These are phyloP conservation scores for Apodospora peruviana DNA, from an alignment of 495 filamentous ascomycete genomes.

Conservation along the genomic window DNA sequence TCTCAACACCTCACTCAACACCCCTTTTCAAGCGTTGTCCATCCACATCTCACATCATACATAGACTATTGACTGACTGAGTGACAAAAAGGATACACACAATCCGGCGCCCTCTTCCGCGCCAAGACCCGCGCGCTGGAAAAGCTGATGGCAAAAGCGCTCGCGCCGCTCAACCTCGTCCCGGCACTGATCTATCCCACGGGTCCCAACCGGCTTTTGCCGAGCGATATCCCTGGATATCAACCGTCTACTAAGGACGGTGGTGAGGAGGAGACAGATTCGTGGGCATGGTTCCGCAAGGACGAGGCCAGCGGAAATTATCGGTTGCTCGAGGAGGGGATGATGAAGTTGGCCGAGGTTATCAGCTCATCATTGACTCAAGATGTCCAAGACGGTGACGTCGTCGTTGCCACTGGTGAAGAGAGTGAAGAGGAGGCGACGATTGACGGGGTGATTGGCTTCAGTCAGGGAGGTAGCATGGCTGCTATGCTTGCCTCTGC, in stretches of 20 bases:
- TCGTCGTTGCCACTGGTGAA: not conserved
- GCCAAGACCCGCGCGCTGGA: conserved; percentile 83
- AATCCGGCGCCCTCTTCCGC: conserved; percentile 81
- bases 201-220: conserved; percentile 52
- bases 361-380: too few relatives aligned
- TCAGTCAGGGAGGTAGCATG: conserved; percentile 64
- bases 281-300: conserved; percentile 83
- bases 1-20: not conserved
- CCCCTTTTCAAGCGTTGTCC: too few relatives aligned
- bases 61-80: too few relatives aligned
- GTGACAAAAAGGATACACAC: conserved; percentile 80
- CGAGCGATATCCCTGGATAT: conserved; percentile 69
- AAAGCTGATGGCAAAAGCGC: conserved; percentile 70
- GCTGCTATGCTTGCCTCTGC: conserved; percentile 57
- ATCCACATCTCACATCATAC: too few relatives aligned
- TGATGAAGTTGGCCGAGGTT: conserved; percentile 51
- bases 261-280: conserved; percentile 45
- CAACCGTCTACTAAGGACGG: conserved; percentile 25
- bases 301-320: conserved; percentile 56
- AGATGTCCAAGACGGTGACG: not conserved
- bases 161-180: conserved; percentile 52
- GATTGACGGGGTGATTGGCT: conserved; percentile 69
- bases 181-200: conserved; percentile 58
- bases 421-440: conserved; percentile 42
- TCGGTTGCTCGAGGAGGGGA: conserved; percentile 57